Base-by-base conservation (phyloP, 139 green algal species). In the Chlorella vulgaris region DNA sequence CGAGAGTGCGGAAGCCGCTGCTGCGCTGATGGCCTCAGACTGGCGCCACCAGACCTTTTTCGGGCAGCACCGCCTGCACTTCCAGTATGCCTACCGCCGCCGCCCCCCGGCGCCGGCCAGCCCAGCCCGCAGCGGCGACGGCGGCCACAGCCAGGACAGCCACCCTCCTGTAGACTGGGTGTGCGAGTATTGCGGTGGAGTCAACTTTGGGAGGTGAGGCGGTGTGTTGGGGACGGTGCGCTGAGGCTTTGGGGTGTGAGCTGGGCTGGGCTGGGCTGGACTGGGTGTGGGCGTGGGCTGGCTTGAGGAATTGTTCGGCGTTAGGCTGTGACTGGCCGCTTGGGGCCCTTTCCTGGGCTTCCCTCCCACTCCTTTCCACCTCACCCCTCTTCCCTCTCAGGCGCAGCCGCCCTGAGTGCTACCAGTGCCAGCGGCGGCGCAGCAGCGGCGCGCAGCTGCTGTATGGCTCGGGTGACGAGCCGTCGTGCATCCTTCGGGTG, bases 201-300 rank as follows among this genome's bases (percentile, higher is more conserved):
- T 93, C 61, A 96, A 96, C 83, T 96, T 96, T 83, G 89, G 88
- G 38, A 89, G 92, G 91, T 92, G 65, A 28, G 79, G 18, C 6
- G 40, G 22, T 15, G 24, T 4, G 22, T 1, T 29, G 35, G n/a
- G 31, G 39, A 62, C 28, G n/a, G 75, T 26, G 8, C 31, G 24
- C 8, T 55, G 35, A 31, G 33, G 58, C 4, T 43, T 26, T 53
- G 3, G 33, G 33, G 35, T 2, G 29, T 51, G 19, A 4, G 10
- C 4, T 31, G 10, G 33, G 29, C 10, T 58, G 47, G 38, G 22
- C 21, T 33, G 66, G 28, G 19, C 39, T 29, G 5, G 24, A 7
- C 2, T 2, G 40, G 55, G 29, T 73, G 29, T 24, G 0, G 21
- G 36, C n/a, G 36, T 53, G 26, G 28, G 28, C 28, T 35, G n/a